Base-by-base conservation (phyloP, 495 filamentous ascomycete species). In the Penicillium alfredii region DNA sequence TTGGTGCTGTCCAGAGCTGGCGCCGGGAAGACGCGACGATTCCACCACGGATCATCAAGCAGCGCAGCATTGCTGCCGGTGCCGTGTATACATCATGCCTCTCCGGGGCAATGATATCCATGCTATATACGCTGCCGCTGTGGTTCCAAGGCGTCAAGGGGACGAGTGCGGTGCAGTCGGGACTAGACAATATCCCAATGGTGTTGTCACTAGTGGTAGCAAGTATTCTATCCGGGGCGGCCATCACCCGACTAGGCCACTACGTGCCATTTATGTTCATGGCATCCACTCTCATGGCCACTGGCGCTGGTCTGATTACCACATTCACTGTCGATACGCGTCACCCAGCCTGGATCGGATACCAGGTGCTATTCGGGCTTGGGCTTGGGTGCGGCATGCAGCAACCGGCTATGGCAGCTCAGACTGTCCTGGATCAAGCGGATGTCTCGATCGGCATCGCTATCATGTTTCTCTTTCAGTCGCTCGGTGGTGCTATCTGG, bases 351-450 rank as follows among this genome's bases (percentile, higher is more conserved):
- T 88, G 81, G 82, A 77, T 82, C 32, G 81, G 79, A 10, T 86
- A 77, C 47, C 75, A 85, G 50, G 67, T 84, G 35, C 40, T 88
- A n/a, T 74, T 69, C 33, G 86, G 86, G 21, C 68, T 82, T 8
- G 86, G 84, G 5, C 50, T 86, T 4, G 86, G 85, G 0, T 60
- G 76, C 6, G 82, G 83, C n/a, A 74, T 86, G 72, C 84, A 88
- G 52, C 75, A 80, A 29, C 59, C 74, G 1, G 67, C 66, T 14
- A 66, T 86, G 24, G 80, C 80, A 5, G 76, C 76, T 5, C 83
- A 86, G 45, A 73, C 78, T 1, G 66, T 74, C 2, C 69, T 86
- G 4, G 53, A 66, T 0, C 55, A 54, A 15, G 58, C 63, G 8
- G 78, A 86, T 44, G 67, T 84, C 8, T 59, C 78, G 6, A 78